A percentile compares a stretch with the other conserved stretches of the same genome.
phyloP scores from a whole-genome alignment of 2,329 filamentous ascomycete genomes.

The Chrysoporthe deuterocubensis region DNA sequence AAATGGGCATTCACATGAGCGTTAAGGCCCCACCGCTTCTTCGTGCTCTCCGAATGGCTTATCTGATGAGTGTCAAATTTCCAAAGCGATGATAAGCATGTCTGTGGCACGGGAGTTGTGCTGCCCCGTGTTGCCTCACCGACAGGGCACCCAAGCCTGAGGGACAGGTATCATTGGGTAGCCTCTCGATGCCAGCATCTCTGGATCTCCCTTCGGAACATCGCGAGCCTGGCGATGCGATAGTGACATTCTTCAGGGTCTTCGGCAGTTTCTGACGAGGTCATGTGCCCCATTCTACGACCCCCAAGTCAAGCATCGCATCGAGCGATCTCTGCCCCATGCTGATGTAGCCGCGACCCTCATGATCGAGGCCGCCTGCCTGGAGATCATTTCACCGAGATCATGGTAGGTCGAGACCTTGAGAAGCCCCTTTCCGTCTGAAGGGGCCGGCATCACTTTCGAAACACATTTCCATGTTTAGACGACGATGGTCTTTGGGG shows the following conservation, averaged over 20 bases:
- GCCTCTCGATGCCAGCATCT: neutral
- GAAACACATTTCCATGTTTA: neutral
- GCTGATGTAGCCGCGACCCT: neutral
- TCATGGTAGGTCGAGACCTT: neutral
- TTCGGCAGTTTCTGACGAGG: slow-evolving; percentile 17
- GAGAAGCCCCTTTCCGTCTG: neutral
- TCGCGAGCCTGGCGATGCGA: slow-evolving; percentile 11
- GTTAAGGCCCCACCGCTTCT: slow-evolving; percentile 22
- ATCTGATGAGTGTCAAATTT: slow-evolving; percentile 18
- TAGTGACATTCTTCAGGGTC: slow-evolving; percentile 9
- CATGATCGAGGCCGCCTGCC: neutral
- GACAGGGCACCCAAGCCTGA: slow-evolving; percentile 19
- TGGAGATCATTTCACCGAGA: neutral
- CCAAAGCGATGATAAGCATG: slow-evolving; percentile 13
- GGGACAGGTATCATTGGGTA: slow-evolving; percentile 6
- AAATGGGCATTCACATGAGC: neutral
- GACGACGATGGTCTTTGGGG: neutral
- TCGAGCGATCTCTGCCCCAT: slow-evolving; percentile 17
- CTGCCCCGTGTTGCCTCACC: slow-evolving; percentile 17
- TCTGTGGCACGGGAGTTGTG: slow-evolving; percentile 13
- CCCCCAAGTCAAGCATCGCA: slow-evolving; percentile 5
- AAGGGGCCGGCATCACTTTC: neutral
- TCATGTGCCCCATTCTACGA: slow-evolving; percentile 6
- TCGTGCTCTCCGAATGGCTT: slow-evolving; percentile 25
- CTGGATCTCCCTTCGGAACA: slow-evolving; percentile 17